Percentiles rank a stretch among this genome's conserved stretches.
phyloP scores from a whole-genome alignment of 768 basidiomycete genomes.

The Auricularia sp. region DNA sequence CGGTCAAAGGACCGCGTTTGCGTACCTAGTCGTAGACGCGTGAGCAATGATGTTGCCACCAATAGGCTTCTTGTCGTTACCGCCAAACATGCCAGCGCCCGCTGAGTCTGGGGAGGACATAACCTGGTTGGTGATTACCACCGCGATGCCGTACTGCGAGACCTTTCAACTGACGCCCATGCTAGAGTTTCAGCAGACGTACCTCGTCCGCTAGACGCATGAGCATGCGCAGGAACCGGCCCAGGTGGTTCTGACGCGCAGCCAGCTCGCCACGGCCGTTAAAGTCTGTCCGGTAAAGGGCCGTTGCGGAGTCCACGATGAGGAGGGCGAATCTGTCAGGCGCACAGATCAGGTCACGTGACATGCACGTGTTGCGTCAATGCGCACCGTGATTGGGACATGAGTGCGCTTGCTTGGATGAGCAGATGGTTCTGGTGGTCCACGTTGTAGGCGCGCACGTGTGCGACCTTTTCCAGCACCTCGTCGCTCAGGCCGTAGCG shows the following conservation, averaged over 20 bases:
- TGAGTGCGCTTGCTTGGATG: slow-evolving; percentile 90
- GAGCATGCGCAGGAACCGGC: slow-evolving; percentile 87
- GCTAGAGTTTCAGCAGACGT: slow-evolving; percentile 10
- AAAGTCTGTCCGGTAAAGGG: slow-evolving; percentile 91
- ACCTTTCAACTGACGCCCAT: slow-evolving; percentile 1
- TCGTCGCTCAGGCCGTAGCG: slow-evolving; percentile 96
- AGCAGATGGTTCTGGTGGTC: slow-evolving; percentile 91
- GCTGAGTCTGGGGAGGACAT: slow-evolving; percentile 98
- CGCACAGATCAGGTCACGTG: not conserved
- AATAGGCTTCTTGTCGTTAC: slow-evolving; percentile 95
- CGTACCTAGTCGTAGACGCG: slow-evolving; percentile 92
- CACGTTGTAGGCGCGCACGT: slow-evolving; percentile 96
- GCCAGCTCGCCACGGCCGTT: slow-evolving; percentile 92
- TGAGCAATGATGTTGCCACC: slow-evolving; percentile 99
- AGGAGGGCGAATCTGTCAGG: slow-evolving; percentile 78
- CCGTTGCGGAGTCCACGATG: slow-evolving; percentile 94
- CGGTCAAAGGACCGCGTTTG: slow-evolving; percentile 5
- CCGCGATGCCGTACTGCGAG: slow-evolving; percentile 87
- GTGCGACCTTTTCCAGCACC: slow-evolving; percentile 96
- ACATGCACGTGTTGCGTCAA: not conserved
- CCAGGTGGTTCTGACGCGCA: slow-evolving; percentile 89
- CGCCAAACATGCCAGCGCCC: slow-evolving; percentile 68
- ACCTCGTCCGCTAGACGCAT: slow-evolving; percentile 96
- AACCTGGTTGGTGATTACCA: slow-evolving; percentile 96
- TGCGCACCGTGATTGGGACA: slow-evolving; percentile 89